Percentiles rank a stretch among this genome's conserved stretches.
phyloP scores from a whole-genome alignment of 2,329 filamentous ascomycete species.

The Dactylellina cionopaga region DNA sequence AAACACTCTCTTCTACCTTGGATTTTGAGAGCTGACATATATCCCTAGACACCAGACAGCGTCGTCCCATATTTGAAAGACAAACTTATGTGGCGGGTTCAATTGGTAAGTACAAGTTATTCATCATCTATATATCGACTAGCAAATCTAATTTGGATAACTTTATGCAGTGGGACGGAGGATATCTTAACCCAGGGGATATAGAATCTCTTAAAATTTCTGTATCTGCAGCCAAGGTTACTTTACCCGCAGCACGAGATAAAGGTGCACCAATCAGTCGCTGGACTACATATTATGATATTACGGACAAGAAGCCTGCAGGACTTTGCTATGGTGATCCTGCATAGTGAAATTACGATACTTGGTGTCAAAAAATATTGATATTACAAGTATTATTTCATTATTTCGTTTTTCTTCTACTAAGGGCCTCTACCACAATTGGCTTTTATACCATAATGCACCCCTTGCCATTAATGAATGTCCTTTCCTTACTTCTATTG shows the following conservation, averaged over 20 bases:
- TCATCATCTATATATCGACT: not conserved
- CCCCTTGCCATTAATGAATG: no score
- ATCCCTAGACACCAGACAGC: constrained; percentile 22
- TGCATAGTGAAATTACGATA: no score
- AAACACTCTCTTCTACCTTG: not conserved
- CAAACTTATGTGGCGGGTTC: constrained; percentile 30
- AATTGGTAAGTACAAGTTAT: constrained; percentile 37
- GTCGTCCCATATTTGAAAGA: constrained; percentile 35
- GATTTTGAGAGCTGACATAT: not conserved
- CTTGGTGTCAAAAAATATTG: no score
- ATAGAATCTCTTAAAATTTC: constrained; percentile 39
- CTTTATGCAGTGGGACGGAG: not conserved
- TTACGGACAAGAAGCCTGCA: constrained; percentile 39
- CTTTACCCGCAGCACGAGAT: constrained; percentile 11
- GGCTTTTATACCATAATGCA: no score
- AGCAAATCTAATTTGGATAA: not conserved
- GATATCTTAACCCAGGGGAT: constrained; percentile 13
- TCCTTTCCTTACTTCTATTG: no score
- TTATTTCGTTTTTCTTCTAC: no score
- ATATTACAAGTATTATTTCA: no score
- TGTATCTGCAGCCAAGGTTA: constrained; percentile 40
- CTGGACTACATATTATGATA: constrained; percentile 44
- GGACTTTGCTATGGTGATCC: constrained; percentile 36
- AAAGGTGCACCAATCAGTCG: constrained; percentile 9
- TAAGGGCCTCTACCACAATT: no score